Evolutionary conservation across 139 green algal species (phyloP), one percentile per base, ranked within the genome.

Genomic region (Tetradesmus obliquus): DNA sequence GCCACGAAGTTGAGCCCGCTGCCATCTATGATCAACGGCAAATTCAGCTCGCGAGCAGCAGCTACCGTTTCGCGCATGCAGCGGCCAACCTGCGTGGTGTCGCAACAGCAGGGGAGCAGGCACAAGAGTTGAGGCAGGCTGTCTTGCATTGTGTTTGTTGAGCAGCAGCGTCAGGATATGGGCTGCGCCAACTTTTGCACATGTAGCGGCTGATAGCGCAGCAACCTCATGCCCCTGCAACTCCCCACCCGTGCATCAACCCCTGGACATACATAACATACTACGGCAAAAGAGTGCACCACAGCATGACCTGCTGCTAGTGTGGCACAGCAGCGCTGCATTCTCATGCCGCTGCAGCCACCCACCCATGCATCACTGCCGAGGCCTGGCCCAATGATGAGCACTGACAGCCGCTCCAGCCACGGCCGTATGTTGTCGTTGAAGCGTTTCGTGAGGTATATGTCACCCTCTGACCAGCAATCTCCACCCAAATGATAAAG

Each of bases 341-440:
- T 45, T 45, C 32, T 45, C 32, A 45, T 45, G 32, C 32, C 32
- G 32, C 32, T 45, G 32, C 32, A 45, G 32, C 17, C 66, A 80
- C 86, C 54, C 55, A 93, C 88, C 15, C n/a, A 19, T 5, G 92
- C 86, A 69, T 98, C 95, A 0, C 96, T 83, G 0, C 97, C 97
- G 32, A 99, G 91, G 0, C 97, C 97, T 1, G 97, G 97, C 0
- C 97, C 97, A 22, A 99, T 94, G 32, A 99, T 93, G 32, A 99
- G 87, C 19, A 92, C 92, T 79, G 94, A 90, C 86, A 98, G 95
- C 3, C 94, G 93, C 10, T 83, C 55, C 71, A 97, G 57, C 96
- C 97, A 98, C 32, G 92, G 62, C 20, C 93, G 72, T 1, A 98
- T 92, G 55, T 94, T 91, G 0, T 90, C 89, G 3, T 93, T 76